Evolutionary conservation across 768 basidiomycete genomes (phyloP), one percentile per base, ranked within the genome.

Genomic region (Rhizopogon rudus): DNA sequence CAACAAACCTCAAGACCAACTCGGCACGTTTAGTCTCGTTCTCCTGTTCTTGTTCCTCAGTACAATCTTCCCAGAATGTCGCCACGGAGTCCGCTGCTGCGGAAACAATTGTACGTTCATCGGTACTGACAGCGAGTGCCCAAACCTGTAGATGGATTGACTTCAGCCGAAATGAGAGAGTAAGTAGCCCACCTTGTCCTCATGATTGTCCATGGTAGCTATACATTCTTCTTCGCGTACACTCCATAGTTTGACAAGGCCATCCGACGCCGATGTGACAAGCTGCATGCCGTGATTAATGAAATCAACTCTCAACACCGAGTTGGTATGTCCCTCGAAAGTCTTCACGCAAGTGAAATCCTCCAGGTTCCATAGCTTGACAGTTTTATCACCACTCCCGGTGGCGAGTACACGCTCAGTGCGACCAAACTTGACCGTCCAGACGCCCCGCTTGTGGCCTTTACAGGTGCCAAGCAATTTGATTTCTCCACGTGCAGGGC

Each of bases 241-340:
- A 69, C 88, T 93, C 97, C 97, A 99, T 28, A 99, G 60, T 73
- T 98, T 99, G 57, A 98, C 90, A 42, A 99, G 73, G 35, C 97
- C 97, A 68, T 99, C 97, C 14, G 94, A 93, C 9, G 90, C 93
- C 14, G 91, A 77, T 57, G 91, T 96, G 45, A 93, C 87, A 40
- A 99, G 74, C 72, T 97, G 94, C 78, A 82, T 78, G 16, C 88
- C 95, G 43, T 75, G 67, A 62, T 88, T 89, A 43, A 98, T 65
- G 69, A 97, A 98, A 64, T 94, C 93, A 31, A 98, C 91, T 51
- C 95, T 77, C 52, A 99, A 72, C 33, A 99, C 93, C 12, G 97
- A 97, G 70, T 98, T 98, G 7, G 93, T 93, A 70, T 99, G 97
- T 0, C 97, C 97, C 73, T 99, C 97, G 63, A 98, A 94, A 20